These are phyloP conservation scores for Polychaeton citri DNA, from an alignment of 2,329 filamentous ascomycete species.

Conservation along the genomic window DNA sequence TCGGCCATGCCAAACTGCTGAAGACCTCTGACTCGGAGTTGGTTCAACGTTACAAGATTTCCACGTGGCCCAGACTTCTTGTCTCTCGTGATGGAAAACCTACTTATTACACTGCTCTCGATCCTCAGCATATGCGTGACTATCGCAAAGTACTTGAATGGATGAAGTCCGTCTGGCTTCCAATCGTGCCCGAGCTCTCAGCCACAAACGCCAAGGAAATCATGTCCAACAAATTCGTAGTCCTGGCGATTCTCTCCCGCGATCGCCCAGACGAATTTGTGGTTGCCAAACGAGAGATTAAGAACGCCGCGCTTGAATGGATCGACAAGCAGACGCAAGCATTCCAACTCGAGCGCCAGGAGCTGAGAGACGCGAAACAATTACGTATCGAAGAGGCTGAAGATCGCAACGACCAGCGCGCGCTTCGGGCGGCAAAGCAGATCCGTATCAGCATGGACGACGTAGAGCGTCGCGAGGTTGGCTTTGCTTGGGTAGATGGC, in stretches of 20 bases:
- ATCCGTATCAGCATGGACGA: constrained; percentile 87
- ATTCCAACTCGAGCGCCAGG: constrained; percentile 86
- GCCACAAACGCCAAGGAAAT: constrained; percentile 85
- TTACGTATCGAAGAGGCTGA: constrained; percentile 92
- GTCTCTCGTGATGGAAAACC: constrained; percentile 81
- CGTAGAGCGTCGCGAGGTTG: constrained; percentile 73
- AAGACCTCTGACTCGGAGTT: constrained; percentile 69
- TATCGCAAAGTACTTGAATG: constrained; percentile 66
- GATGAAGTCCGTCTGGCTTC: constrained; percentile 96
- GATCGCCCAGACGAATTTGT: constrained; percentile 68
- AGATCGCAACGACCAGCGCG: constrained; percentile 80
- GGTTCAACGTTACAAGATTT: constrained; percentile 79
- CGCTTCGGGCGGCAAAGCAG: constrained; percentile 72
- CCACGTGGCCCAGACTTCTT: constrained; percentile 86
- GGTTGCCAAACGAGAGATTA: constrained; percentile 73
- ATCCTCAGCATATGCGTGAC: constrained; percentile 86
- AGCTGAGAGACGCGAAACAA: constrained; percentile 87
- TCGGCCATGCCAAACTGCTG: constrained; percentile 83
- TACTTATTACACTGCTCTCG: constrained; percentile 77
- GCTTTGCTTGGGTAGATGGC: constrained; percentile 94
- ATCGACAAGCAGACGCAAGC: constrained; percentile 90
- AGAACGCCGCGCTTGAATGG: constrained; percentile 92
- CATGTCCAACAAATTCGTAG: constrained; percentile 91
- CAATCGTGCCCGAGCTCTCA: constrained; percentile 86
- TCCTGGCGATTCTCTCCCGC: constrained; percentile 75